Conservation (phyloP, 495 filamentous ascomycete genomes). For the Pyrenula massariospora region DNA sequence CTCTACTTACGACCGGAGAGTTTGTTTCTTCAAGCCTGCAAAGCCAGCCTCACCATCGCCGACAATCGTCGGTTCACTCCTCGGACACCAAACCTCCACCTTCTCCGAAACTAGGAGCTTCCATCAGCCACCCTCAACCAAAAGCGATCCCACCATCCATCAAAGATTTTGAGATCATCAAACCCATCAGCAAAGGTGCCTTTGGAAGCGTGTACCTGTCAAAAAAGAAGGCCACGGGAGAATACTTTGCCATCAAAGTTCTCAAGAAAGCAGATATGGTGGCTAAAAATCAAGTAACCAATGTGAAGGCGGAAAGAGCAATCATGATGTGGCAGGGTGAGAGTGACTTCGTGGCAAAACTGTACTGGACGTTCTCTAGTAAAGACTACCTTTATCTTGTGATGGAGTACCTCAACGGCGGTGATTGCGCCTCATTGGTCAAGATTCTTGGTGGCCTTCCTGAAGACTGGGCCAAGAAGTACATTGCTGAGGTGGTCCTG, state of each 20-base stretch:
- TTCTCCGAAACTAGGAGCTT: slow-evolving; percentile 66
- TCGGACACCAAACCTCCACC: slow-evolving; percentile 63
- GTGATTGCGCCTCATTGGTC: slow-evolving; percentile 92
- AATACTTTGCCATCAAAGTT: slow-evolving; percentile 98
- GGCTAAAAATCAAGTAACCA: slow-evolving; percentile 97
- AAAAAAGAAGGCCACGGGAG: slow-evolving; percentile 96
- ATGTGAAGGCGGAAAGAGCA: slow-evolving; percentile 96
- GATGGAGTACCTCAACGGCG: slow-evolving; percentile 98
- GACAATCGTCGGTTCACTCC: slow-evolving; percentile 82
- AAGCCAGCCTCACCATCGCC: slow-evolving; percentile 60
- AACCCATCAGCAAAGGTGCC: slow-evolving; percentile 96
- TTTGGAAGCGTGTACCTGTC: slow-evolving; percentile 96
- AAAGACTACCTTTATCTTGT: slow-evolving; percentile 98
- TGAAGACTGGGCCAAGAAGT: slow-evolving; percentile 96
- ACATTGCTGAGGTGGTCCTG: slow-evolving; percentile 87
- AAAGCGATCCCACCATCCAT: slow-evolving; percentile 87
- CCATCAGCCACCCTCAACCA: slow-evolving; percentile 57
- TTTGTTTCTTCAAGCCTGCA: slow-evolving; percentile 41
- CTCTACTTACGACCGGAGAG: slow-evolving; percentile 70
- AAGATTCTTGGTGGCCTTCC: slow-evolving; percentile 83
- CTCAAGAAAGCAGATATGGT: slow-evolving; percentile 99
- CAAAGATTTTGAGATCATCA: slow-evolving; percentile 99
- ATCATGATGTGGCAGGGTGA: slow-evolving; percentile 99
- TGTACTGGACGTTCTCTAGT: slow-evolving; percentile 99
- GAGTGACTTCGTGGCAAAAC: slow-evolving; percentile 96